Percentiles rank a stretch among this genome's conserved stretches.
Conservation (phyloP, 345 rosid species). For the Rhodamnia argentea region DNA sequence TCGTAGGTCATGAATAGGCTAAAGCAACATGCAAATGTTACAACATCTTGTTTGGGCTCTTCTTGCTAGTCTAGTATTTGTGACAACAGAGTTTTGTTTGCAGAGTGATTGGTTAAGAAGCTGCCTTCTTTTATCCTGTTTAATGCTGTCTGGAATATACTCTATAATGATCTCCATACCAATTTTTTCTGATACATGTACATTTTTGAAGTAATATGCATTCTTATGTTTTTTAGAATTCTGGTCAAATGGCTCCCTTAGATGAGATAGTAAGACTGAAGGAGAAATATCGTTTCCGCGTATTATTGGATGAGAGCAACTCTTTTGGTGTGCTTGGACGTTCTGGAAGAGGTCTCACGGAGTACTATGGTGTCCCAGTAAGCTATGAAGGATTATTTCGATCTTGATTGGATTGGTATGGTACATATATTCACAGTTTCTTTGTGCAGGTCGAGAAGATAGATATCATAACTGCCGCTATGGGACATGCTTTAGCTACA, state of each 20-base stretch:
- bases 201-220: not conserved
- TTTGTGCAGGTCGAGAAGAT: conserved; percentile 77
- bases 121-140: conserved; percentile 1
- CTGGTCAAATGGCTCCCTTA: conserved; percentile 89
- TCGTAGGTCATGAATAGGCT: not conserved
- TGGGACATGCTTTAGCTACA: conserved; percentile 95
- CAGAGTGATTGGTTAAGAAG: not conserved
- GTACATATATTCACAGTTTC: not conserved
- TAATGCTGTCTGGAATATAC: not conserved
- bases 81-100: not conserved
- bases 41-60: not conserved
- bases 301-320: conserved; percentile 91
- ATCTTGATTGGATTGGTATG: conserved; percentile 4
- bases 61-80: not conserved
- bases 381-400: conserved; percentile 11
- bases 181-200: not conserved
- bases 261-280: conserved; percentile 84
- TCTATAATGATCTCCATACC: not conserved
- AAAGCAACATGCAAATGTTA: not conserved
- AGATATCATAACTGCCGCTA: conserved; percentile 87
- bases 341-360: conserved; percentile 91
- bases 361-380: conserved; percentile 67
- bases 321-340: conserved; percentile 88
- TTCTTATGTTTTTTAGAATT: conserved; percentile 36
- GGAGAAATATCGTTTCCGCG: conserved; percentile 84